Percentiles rank a stretch among this genome's conserved stretches.
Conservation (phyloP, 768 basidiomycete genomes). For the Filobasidium wieringae region DNA sequence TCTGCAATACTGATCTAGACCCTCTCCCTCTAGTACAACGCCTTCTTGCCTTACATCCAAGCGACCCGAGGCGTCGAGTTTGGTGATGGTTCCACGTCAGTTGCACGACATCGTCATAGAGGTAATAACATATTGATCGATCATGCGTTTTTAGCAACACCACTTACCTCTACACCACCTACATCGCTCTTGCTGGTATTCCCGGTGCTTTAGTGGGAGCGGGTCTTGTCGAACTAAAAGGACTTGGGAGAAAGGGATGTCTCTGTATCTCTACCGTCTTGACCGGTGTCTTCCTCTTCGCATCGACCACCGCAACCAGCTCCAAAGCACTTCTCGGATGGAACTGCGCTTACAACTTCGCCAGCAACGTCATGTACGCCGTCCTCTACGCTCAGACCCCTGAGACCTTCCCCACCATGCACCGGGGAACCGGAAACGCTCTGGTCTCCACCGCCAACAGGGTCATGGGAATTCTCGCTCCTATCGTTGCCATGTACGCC, state of each 20-base stretch:
- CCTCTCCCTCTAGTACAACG: too few species aligned
- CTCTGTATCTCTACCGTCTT: conserved; percentile 57
- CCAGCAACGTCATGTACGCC: conserved; percentile 46
- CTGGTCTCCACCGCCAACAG: conserved; percentile 48
- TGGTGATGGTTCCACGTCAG: conserved; percentile 12
- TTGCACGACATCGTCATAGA: conserved; percentile 31
- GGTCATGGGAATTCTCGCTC: conserved; percentile 58
- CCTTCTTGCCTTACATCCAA: conserved; percentile 45
- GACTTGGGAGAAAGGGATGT: conserved; percentile 56
- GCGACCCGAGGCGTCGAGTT: conserved; percentile 30
- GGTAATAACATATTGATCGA: background rate
- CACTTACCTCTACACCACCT: conserved; percentile 59
- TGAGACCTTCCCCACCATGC: conserved; percentile 51
- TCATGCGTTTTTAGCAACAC: conserved; percentile 47
- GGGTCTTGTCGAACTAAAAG: conserved; percentile 55
- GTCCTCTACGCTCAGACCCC: conserved; percentile 52
- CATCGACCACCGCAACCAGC: conserved; percentile 59
- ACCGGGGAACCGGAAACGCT: conserved; percentile 50
- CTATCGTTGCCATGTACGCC: conserved; percentile 47
- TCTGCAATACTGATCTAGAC: too few species aligned
- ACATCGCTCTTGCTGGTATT: conserved; percentile 48
- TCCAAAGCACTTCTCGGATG: conserved; percentile 60
- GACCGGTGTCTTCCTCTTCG: conserved; percentile 64
- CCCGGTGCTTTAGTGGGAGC: conserved; percentile 64
- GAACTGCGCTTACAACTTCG: conserved; percentile 67